These are phyloP conservation scores for Coemansia sp. DNA, from an alignment of 192 early-diverging fungal species.

Conservation along the genomic window DNA sequence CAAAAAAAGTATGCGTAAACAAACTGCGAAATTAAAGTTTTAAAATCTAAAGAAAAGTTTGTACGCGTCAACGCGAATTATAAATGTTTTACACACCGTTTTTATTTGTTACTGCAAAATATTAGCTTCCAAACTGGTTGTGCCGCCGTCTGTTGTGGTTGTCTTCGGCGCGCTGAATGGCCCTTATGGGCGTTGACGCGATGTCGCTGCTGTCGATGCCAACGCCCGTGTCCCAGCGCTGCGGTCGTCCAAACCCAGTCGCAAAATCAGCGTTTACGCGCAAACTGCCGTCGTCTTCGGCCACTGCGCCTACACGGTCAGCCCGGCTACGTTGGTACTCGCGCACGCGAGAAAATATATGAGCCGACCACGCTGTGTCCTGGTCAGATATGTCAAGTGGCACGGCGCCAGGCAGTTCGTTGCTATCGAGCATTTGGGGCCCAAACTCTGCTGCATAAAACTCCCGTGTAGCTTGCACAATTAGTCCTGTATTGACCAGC, in stretches of 20 bases:
- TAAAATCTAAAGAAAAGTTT: conserved; percentile 4
- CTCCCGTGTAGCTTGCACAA: conserved; percentile 40
- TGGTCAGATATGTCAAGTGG: conserved; percentile 51
- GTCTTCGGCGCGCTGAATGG: conserved; percentile 41
- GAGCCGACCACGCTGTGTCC: conserved; percentile 41
- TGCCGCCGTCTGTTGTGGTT: conserved; percentile 28
- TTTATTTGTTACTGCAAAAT: neutral
- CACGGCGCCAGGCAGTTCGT: conserved; percentile 41
- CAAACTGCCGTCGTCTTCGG: conserved; percentile 53
- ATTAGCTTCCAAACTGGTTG: neutral
- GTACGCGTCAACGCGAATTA: conserved; percentile 7
- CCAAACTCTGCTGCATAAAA: conserved; percentile 49
- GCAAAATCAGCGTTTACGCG: conserved; percentile 26
- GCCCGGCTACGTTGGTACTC: conserved; percentile 47
- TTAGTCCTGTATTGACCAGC: conserved; percentile 35
- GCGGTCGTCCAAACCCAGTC: conserved; percentile 4
- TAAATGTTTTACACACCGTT: neutral
- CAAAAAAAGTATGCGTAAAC: neutral
- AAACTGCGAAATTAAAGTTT: neutral
- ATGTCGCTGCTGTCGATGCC: conserved; percentile 9
- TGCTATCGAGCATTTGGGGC: conserved; percentile 6
- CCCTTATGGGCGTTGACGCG: conserved; percentile 33
- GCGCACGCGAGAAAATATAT: conserved; percentile 34
- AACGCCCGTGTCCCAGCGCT: conserved; percentile 14
- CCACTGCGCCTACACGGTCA: conserved; percentile 38